These are phyloP conservation scores for Hamamelis virginiana DNA, from an alignment of 164 flowering plant genomes.

Conservation along the genomic window DNA sequence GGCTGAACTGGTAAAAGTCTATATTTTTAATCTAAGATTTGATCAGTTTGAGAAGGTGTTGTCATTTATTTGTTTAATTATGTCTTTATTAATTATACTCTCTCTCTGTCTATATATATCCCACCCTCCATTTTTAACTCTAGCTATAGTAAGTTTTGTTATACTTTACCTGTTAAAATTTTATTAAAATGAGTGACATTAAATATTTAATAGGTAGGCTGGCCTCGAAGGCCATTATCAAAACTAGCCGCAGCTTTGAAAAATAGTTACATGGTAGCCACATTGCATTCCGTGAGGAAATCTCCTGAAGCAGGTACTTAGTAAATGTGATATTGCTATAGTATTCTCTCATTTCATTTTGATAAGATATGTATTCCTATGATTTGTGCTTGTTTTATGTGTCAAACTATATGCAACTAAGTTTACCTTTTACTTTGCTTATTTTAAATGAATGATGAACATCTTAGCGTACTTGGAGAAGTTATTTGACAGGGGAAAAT, in stretches of 20 bases:
- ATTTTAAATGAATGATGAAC: constrained; percentile 39
- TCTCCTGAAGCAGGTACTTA: constrained; percentile 64
- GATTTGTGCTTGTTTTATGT: constrained; percentile 2
- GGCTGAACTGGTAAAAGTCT: background rate
- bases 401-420: constrained; percentile 12
- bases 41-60: no score
- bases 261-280: constrained; percentile 95
- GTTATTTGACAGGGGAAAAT: constrained; percentile 84
- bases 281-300: constrained; percentile 68
- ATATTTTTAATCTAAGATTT: background rate
- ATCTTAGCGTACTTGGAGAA: constrained; percentile 82
- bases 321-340: background rate
- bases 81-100: no score
- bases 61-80: no score
- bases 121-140: background rate
- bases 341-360: background rate
- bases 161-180: background rate
- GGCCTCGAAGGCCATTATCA: constrained; percentile 91
- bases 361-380: background rate
- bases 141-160: background rate
- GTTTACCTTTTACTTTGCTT: background rate
- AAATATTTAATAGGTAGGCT: constrained; percentile 70
- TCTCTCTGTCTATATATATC: no score
- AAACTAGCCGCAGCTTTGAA: constrained; percentile 85
- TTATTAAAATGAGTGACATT: background rate